These are phyloP conservation scores for Allium cepa DNA, from an alignment of 106 monocot species.

Conservation along the genomic window DNA sequence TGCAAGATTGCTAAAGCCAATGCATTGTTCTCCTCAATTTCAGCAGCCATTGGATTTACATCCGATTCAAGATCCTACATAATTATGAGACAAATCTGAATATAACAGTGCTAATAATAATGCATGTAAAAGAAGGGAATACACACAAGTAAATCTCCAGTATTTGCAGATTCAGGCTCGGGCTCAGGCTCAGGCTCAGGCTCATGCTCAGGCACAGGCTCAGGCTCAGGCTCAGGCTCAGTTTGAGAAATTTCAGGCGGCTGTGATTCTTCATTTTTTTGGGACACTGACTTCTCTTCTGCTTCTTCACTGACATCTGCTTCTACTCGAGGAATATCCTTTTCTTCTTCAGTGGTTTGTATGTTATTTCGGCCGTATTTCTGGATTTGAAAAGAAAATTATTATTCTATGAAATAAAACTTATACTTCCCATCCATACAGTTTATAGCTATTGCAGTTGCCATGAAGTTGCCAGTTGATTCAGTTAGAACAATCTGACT, in stretches of 20 bases:
- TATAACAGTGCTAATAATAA: no score
- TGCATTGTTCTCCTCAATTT: conserved; percentile 69
- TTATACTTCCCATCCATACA: no score
- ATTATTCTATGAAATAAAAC: no score
- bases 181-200: conserved; percentile 24
- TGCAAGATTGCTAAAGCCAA: conserved; percentile 69
- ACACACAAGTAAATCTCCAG: conserved; percentile 55
- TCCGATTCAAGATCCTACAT: conserved; percentile 56
- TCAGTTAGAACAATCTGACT: no score
- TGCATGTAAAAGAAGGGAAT: neutral
- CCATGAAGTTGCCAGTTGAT: no score
- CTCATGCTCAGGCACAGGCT: conserved; percentile 19
- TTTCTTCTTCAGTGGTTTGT: conserved; percentile 32
- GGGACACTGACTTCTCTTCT: conserved; percentile 7
- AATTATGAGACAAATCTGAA: neutral
- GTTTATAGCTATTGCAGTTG: no score
- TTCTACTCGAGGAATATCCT: conserved; percentile 15
- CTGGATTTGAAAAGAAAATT: conserved; percentile 12
- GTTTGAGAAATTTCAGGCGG: conserved; percentile 4
- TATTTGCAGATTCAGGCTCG: conserved; percentile 21
- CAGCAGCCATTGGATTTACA: conserved; percentile 48
- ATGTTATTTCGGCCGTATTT: conserved; percentile 50
- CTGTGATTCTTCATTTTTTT: conserved; percentile 21
- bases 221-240: conserved; percentile 22
- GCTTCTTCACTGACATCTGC: conserved; percentile 21